Percentiles rank a stretch among this genome's conserved stretches.
Evolutionary conservation across 2,329 filamentous ascomycete genomes (phyloP).

Genomic region (Nakataea oryzae): DNA sequence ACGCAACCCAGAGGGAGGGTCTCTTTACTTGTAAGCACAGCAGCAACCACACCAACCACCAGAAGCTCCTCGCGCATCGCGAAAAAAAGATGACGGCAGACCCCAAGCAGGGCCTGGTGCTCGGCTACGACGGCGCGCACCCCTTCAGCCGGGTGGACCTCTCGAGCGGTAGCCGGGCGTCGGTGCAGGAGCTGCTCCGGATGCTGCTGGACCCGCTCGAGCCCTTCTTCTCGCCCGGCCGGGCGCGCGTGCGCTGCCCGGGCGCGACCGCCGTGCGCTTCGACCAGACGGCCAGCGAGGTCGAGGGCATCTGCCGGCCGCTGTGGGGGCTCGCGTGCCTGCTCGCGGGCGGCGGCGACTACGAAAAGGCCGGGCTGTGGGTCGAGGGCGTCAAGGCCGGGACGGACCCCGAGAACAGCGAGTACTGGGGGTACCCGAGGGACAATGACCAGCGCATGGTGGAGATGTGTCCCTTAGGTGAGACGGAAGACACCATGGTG

Average conservation of each 20-base stretch:
- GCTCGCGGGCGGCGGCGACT: conserved; percentile 57
- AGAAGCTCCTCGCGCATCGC: neutral
- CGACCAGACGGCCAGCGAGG: conserved; percentile 65
- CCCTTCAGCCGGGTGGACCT: conserved; percentile 44
- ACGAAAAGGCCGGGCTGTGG: conserved; percentile 54
- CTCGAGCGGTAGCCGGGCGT: conserved; percentile 29
- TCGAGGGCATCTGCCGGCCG: conserved; percentile 66
- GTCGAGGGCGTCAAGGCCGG: conserved; percentile 60
- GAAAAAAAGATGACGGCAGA: conserved; percentile 2
- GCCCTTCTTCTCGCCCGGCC: conserved; percentile 58
- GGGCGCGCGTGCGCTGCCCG: conserved; percentile 54
- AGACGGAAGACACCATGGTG: conserved; percentile 1
- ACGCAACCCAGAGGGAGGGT: neutral
- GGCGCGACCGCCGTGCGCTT: conserved; percentile 67
- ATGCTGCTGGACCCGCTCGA: conserved; percentile 61
- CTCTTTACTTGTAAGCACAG: neutral
- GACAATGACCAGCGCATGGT: conserved; percentile 79
- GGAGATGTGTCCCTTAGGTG: conserved; percentile 68
- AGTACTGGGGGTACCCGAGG: conserved; percentile 69
- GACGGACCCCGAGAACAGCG: conserved; percentile 56
- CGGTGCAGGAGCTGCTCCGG: conserved; percentile 49
- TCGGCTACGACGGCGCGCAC: conserved; percentile 43
- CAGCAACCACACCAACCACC: neutral
- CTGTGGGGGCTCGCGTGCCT: conserved; percentile 66
- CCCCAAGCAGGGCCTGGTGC: conserved; percentile 21